Evolutionary conservation across 306 rosid species (phyloP), one percentile per base, ranked within the genome.

Genomic region (Spatholobus suberectus): DNA sequence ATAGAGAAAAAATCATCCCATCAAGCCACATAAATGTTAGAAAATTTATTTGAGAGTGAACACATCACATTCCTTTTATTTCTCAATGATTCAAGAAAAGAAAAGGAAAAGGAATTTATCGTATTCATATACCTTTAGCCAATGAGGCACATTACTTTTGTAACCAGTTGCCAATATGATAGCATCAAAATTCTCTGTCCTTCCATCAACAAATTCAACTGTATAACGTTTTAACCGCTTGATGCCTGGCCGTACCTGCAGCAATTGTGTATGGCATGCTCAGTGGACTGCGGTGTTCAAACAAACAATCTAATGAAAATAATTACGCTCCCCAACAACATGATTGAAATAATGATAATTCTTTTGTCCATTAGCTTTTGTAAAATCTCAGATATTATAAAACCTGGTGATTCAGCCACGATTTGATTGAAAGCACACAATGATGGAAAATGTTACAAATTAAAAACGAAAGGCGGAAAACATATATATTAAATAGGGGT

Each of bases 121-220:
- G 67, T 65, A 35, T 35, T 26, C 4, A 34, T 82, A 94, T 86
- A 94, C 99, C 99, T 92, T 91, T 55, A 96, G 97, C 99, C 99
- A 96, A 79, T 83, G 78, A 82, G 98, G 99, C 5, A 96, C 99
- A 83, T 96, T 96, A 85, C 98, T 96, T 94, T 89, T 96, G 87
- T 96, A 96, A 54, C 99, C 99, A 18, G 99, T 96, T 76, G 99
- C 99, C 34, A 96, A 84, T 27, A 96, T 87, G 81, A 96, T 88
- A 75, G 92, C 96, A 88, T 94, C 98, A 78, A 91, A 96, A 63
- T 80, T 87, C 76, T 94, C 94, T 15, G 73, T 65, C 77, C 41
- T 80, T 80, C 93, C 97, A 86, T 96, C 87, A 4, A 87, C 77
- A 73, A 96, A 96, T 58, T 96, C 99, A 58, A 89, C 93, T 0